phyloP scores from a whole-genome alignment of 192 early-diverging fungal species.

The Chytriomyces hyalinus region DNA sequence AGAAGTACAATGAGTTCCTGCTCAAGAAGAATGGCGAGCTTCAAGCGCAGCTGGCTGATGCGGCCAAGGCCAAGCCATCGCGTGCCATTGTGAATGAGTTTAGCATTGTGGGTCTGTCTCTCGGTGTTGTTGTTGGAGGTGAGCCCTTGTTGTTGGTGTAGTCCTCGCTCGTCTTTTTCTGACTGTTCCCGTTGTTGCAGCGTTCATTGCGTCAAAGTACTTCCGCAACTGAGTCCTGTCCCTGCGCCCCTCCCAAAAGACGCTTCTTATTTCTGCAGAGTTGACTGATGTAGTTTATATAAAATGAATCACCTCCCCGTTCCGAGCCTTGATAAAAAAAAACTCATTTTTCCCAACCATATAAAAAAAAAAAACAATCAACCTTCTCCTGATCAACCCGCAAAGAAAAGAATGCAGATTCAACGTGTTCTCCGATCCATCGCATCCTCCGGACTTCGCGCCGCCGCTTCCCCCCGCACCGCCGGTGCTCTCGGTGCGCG shows the following conservation, averaged over 20 bases:
- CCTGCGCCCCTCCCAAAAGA: too few relatives aligned
- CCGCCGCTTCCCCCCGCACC: not conserved
- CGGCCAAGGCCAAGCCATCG: slow-evolving; percentile 15
- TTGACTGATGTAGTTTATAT: not conserved
- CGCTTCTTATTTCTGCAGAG: not conserved
- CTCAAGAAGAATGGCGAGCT: slow-evolving; percentile 49
- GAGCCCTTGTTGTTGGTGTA: not conserved
- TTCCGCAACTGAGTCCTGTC: not conserved
- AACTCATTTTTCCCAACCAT: not conserved
- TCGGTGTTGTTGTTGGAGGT: slow-evolving; percentile 28
- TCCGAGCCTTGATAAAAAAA: not conserved
- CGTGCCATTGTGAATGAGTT: slow-evolving; percentile 19
- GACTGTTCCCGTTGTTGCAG: not conserved
- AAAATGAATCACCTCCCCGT: not conserved
- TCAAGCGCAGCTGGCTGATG: slow-evolving; percentile 28
- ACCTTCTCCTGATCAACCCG: slow-evolving; percentile 1
- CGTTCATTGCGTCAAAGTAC: slow-evolving; percentile 6
- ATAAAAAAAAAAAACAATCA: not conserved
- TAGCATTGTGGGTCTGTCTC: slow-evolving; percentile 17
- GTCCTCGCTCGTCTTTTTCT: not conserved
- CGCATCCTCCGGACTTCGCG: not conserved
- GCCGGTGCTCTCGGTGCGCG: not conserved
- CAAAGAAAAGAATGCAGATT: slow-evolving; percentile 1
- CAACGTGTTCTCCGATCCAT: not conserved
- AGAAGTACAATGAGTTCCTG: slow-evolving; percentile 51